phyloP scores from a whole-genome alignment of 768 basidiomycete genomes.

The Mycena galopus region DNA sequence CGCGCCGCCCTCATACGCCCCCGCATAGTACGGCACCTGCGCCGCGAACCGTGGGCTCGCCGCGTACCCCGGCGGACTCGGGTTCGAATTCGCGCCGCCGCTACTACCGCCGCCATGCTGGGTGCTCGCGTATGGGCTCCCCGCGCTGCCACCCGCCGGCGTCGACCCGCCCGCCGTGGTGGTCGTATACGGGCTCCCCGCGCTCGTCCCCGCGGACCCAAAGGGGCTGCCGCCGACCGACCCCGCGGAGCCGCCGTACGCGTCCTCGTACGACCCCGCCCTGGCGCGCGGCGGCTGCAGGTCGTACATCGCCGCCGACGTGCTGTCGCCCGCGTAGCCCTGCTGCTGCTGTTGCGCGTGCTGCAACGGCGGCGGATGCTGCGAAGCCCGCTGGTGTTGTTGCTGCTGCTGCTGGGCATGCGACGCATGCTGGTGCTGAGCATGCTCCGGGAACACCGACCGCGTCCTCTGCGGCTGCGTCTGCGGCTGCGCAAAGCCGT shows the following conservation, averaged over 20 bases:
- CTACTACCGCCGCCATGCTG: background rate
- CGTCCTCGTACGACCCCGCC: conserved; percentile 39
- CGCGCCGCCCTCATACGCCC: conserved; percentile 8
- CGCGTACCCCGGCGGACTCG: conserved; percentile 46
- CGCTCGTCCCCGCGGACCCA: conserved; percentile 37
- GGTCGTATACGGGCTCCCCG: conserved; percentile 48
- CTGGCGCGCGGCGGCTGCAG: conserved; percentile 37
- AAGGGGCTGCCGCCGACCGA: conserved; percentile 41
- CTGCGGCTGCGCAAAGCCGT: too few relatives aligned
- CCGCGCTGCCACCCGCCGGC: conserved; percentile 34
- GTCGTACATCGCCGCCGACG: conserved; percentile 39
- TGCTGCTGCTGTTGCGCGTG: conserved; percentile 38
- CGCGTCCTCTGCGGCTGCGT: too few relatives aligned
- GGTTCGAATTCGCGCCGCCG: conserved; percentile 29
- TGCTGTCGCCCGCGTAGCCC: conserved; percentile 29
- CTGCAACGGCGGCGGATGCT: too few relatives aligned
- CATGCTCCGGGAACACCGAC: too few relatives aligned
- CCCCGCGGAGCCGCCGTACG: conserved; percentile 19
- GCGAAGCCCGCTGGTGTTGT: conserved; percentile 16
- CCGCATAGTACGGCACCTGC: conserved; percentile 36
- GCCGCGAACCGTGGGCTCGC: conserved; percentile 38
- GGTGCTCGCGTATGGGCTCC: conserved; percentile 48
- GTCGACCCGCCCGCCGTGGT: conserved; percentile 20
- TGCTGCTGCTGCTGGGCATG: background rate
- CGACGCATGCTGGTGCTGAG: too few relatives aligned